Conservation (phyloP, 805 yeast genomes). For the Myxozyma lipomycoides region DNA sequence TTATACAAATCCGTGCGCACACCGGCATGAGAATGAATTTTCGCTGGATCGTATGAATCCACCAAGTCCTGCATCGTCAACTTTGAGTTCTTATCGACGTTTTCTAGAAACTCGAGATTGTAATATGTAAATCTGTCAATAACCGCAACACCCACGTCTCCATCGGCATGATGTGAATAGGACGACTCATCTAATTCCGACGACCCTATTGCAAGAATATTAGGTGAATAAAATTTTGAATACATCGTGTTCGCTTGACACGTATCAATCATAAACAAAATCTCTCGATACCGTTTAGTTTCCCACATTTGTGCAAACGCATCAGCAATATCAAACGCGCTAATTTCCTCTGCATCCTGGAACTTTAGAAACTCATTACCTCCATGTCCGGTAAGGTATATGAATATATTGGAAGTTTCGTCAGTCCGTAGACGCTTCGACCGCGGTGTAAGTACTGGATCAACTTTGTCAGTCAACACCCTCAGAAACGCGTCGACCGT, state of each 20-base stretch:
- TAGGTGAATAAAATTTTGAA: slow-evolving; percentile 85
- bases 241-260: slow-evolving; percentile 99
- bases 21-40: slow-evolving; percentile 92
- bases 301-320: slow-evolving; percentile 97
- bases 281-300: slow-evolving; percentile 90
- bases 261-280: slow-evolving; percentile 96
- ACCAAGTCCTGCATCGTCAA: slow-evolving; percentile 78
- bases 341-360: slow-evolving; percentile 97
- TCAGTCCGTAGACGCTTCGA: slow-evolving; percentile 87
- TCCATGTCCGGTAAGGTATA: slow-evolving; percentile 97
- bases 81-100: slow-evolving; percentile 68
- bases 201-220: slow-evolving; percentile 88
- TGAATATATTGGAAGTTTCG: slow-evolving; percentile 88
- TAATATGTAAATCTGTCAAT: slow-evolving; percentile 94
- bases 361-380: slow-evolving; percentile 96
- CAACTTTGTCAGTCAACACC: slow-evolving; percentile 91
- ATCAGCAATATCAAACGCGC: slow-evolving; percentile 92
- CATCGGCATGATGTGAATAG: slow-evolving; percentile 92
- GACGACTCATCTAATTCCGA: slow-evolving; percentile 83
- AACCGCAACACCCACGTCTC: slow-evolving; percentile 95
- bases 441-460: slow-evolving; percentile 78
- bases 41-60: slow-evolving; percentile 75
- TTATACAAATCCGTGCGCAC: slow-evolving; percentile 73
- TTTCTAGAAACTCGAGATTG: slow-evolving; percentile 82
- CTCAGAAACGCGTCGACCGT: slow-evolving; percentile 96